phyloP scores from a whole-genome alignment of 2,329 filamentous ascomycete species.

The Sarocladium strictum region DNA sequence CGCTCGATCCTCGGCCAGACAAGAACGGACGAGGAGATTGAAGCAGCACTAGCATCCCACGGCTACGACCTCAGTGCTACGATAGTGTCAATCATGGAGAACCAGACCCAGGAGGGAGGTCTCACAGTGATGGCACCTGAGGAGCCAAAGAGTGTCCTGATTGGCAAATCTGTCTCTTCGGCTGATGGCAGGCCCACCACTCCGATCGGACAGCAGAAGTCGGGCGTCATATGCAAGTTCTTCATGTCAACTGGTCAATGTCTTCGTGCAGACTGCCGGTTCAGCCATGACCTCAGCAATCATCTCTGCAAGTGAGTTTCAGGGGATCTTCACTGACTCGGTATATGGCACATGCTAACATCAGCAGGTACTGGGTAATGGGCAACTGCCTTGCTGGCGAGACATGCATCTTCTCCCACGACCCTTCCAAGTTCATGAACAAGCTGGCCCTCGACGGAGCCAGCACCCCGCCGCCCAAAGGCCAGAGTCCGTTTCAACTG shows the following conservation, averaged over 20 bases:
- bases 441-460: conserved; percentile 69
- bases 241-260: conserved; percentile 95
- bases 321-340: conserved; percentile 12
- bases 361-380: conserved; percentile 80
- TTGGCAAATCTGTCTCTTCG: conserved; percentile 79
- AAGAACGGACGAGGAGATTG: conserved; percentile 88
- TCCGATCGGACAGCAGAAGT: conserved; percentile 70
- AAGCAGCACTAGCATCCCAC: conserved; percentile 80
- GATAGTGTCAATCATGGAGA: conserved; percentile 81
- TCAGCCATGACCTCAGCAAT: conserved; percentile 92
- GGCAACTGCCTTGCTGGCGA: conserved; percentile 92
- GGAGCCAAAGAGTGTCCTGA: conserved; percentile 64
- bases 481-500: conserved; percentile 66
- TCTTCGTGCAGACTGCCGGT: conserved; percentile 89
- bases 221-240: conserved; percentile 92
- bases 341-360: not conserved
- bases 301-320: conserved; percentile 92
- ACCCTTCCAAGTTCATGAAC: conserved; percentile 80
- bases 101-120: conserved; percentile 41
- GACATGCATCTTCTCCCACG: conserved; percentile 95
- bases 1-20: conserved; percentile 88
- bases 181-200: conserved; percentile 70
- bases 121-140: conserved; percentile 30
- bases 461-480: conserved; percentile 55
- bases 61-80: conserved; percentile 92